A percentile compares a stretch with the other conserved stretches of the same genome.
These are phyloP conservation scores for Epichloe brachyelytri DNA, from an alignment of 2,329 filamentous ascomycete species.

Conservation along the genomic window DNA sequence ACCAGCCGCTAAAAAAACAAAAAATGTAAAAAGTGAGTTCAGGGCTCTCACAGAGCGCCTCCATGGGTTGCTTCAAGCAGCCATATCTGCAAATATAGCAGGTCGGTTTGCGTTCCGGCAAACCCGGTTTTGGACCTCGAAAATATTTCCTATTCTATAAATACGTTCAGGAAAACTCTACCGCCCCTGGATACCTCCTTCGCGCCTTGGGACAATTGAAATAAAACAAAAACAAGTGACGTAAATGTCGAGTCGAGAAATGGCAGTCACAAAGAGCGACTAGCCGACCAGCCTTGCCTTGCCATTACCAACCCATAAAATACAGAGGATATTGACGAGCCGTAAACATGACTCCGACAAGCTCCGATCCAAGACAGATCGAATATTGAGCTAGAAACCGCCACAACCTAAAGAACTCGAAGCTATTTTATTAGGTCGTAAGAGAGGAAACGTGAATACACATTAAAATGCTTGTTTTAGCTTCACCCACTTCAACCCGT, in stretches of 20 bases:
- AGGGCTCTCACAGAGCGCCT: not conserved
- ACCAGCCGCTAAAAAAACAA: not conserved
- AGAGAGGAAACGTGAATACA: not conserved
- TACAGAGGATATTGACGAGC: not conserved
- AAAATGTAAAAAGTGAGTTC: not conserved
- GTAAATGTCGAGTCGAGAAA: not conserved
- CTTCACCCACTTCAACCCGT: not conserved
- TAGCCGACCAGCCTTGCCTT: not conserved
- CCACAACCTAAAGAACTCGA: not conserved
- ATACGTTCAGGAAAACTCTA: not conserved
- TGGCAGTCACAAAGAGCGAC: not conserved
- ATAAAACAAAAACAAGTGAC: not conserved
- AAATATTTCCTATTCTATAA: not conserved
- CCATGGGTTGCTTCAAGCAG: not conserved
- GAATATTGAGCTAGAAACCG: not conserved
- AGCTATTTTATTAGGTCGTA: not conserved
- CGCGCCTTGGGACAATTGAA: not conserved
- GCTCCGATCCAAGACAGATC: not conserved
- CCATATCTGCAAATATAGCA: not conserved
- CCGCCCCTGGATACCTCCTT: not conserved
- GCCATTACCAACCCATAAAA: not conserved
- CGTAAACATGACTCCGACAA: not conserved
- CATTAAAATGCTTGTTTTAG: not conserved
- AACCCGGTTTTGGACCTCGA: not conserved
- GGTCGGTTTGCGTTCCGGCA: not conserved